Percentiles rank a stretch among this genome's conserved stretches.
These are phyloP conservation scores for Phytophthora niederhauseri DNA, from an alignment of 352 stramenopile species.

Conservation along the genomic window DNA sequence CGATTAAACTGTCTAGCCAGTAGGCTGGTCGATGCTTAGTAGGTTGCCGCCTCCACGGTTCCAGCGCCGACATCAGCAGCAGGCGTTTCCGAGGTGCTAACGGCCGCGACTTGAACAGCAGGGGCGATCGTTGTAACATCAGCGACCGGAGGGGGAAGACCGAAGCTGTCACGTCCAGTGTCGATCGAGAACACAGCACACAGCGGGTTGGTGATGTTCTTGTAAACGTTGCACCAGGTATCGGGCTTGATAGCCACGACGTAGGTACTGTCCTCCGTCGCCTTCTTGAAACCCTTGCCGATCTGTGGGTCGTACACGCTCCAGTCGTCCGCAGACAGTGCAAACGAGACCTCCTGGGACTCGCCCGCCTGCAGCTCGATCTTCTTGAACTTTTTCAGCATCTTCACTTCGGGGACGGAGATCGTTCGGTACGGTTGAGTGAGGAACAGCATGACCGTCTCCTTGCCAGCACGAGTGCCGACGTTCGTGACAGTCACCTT, in stretches of 20 bases:
- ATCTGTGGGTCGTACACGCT: conserved; percentile 70
- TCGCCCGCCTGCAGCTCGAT: conserved; percentile 55
- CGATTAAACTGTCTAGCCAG: conserved; percentile 2
- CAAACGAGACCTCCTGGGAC: conserved; percentile 40
- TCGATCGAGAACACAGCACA: conserved; percentile 52
- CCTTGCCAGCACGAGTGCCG: conserved; percentile 56
- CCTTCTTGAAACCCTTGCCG: conserved; percentile 53
- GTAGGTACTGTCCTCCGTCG: conserved; percentile 66
- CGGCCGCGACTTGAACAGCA: not conserved
- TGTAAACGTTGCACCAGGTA: conserved; percentile 72
- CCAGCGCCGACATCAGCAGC: conserved; percentile 19
- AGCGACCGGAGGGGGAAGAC: conserved; percentile 13
- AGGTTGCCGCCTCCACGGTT: conserved; percentile 27
- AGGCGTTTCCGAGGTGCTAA: conserved; percentile 2
- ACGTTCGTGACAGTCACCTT: conserved; percentile 75
- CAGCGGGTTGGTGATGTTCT: conserved; percentile 41
- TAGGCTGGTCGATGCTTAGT: conserved; percentile 6
- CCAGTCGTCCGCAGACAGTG: conserved; percentile 51
- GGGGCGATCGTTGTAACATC: conserved; percentile 13
- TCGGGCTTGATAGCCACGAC: conserved; percentile 68
- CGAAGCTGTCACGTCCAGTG: conserved; percentile 27
- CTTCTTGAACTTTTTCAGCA: conserved; percentile 83
- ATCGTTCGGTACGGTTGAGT: conserved; percentile 59
- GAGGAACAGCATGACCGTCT: conserved; percentile 81
- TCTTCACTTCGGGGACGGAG: conserved; percentile 77